phyloP scores from a whole-genome alignment of 805 yeast species.

The Ogataea philodendri region DNA sequence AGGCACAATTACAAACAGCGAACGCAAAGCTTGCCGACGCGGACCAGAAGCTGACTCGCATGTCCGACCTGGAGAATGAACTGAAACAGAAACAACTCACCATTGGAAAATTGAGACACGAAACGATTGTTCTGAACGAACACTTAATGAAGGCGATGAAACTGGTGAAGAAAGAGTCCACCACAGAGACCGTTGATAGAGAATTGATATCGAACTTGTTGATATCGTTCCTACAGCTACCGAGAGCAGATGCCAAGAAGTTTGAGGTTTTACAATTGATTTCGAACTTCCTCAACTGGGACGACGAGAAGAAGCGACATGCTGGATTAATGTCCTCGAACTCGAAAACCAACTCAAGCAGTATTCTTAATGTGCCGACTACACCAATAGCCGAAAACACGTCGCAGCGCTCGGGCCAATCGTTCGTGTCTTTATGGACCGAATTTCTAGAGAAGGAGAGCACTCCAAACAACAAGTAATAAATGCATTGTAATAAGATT shows the following conservation, averaged over 20 bases:
- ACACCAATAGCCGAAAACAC: conserved; percentile 28
- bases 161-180: conserved; percentile 73
- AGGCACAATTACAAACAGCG: conserved; percentile 16
- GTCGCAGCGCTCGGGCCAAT: conserved; percentile 31
- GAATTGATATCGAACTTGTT: conserved; percentile 85
- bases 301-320: conserved; percentile 68
- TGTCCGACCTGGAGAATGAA: conserved; percentile 47
- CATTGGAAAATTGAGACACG: conserved; percentile 91
- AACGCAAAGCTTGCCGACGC: conserved; percentile 15
- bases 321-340: conserved; percentile 58
- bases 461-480: conserved; percentile 27
- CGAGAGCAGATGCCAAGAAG: conserved; percentile 91
- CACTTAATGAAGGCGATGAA: conserved; percentile 92
- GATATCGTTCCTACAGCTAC: conserved; percentile 79
- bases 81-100: conserved; percentile 69
- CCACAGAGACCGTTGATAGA: conserved; percentile 77
- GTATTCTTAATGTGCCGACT: conserved; percentile 28
- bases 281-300: conserved; percentile 84
- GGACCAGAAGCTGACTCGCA: conserved; percentile 23
- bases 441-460: conserved; percentile 76
- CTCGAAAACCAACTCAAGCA: conserved; percentile 32
- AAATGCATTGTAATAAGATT: conserved; percentile 5
- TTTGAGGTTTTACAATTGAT: conserved; percentile 87
- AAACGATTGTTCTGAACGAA: conserved; percentile 88
- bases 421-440: conserved; percentile 74